Base-by-base conservation (phyloP, 345 rosid species). In the Hibiscus mutabilis region DNA sequence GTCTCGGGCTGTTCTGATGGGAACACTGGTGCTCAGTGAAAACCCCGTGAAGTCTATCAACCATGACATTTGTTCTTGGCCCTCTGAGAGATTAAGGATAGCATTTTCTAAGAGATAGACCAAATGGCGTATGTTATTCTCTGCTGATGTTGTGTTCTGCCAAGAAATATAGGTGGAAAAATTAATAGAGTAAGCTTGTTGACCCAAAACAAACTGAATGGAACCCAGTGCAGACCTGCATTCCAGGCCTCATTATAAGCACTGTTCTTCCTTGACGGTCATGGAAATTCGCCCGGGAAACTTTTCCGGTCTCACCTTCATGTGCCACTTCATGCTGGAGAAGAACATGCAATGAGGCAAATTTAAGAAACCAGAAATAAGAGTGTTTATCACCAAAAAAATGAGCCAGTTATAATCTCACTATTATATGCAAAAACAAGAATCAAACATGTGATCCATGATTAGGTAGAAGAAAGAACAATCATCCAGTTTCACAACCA, bases 291-390 rank as follows among this genome's bases (percentile, higher is more conserved):
- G 97, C 99, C 82, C 93, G 82, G 40, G 89, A 92, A 16, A 73
- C 80, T 77, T 95, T 95, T 4, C 99, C 99, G 8, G 97, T 92
- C 82, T 87, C 97, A 35, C 97, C 96, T 84, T 95, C 99, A 74
- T 82, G 81, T 5, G 93, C 97, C 58, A 95, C 91, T 81, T 92
- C 87, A 77, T 76, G 78, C 97, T 95, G 68, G 33, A 81, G 4
- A 51, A 5, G 22, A 31, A 70, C 49, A 61, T 42, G 21, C 9
- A 15, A 51, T 55, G 31, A 49, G 35, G 56, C 56, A 16, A 66
- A 67, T 21, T 44, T 6, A 5, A 15, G 56, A 51, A n/a, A n/a
- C 57, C 22, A 18, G 21, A 52, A 52, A 52, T 24, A 73, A 25
- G 12, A 49, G 59, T 24, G 27, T 49, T 51, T 51, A 51, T 15